phyloP scores from a whole-genome alignment of 306 rosid genomes.

The Aeschynomene evenia region DNA sequence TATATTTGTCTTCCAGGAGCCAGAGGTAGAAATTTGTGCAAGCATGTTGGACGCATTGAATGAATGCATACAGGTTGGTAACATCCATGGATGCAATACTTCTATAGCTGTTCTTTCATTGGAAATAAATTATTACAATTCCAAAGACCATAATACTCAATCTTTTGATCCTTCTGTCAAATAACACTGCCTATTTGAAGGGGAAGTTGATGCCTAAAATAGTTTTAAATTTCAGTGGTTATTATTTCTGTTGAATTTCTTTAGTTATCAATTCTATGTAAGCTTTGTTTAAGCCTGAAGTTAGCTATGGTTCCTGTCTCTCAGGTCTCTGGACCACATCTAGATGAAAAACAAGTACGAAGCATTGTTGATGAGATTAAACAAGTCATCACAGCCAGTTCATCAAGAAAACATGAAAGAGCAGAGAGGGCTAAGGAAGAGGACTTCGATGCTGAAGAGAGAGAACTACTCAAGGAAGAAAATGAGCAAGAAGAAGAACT shows the following conservation, averaged over 20 bases:
- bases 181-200: not conserved
- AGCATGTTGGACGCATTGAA: conserved; percentile 87
- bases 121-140: conserved; percentile 8
- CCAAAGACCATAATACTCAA: not conserved
- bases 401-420: conserved; percentile 86
- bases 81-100: conserved; percentile 5
- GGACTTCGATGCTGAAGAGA: conserved; percentile 96
- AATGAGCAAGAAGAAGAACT: conserved; percentile 98
- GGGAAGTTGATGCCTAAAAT: not conserved
- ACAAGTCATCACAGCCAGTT: conserved; percentile 87
- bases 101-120: not conserved
- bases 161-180: not conserved
- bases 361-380: conserved; percentile 90
- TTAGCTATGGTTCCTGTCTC: conserved; percentile 26
- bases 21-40: conserved; percentile 94
- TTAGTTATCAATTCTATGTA: not conserved
- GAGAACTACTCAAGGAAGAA: conserved; percentile 87
- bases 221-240: conserved; percentile 1
- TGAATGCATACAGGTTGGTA: conserved; percentile 85
- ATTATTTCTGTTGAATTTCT: conserved; percentile 1
- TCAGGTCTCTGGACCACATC: conserved; percentile 74
- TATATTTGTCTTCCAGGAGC: conserved; percentile 63
- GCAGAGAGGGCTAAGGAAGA: conserved; percentile 87
- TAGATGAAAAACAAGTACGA: conserved; percentile 86
- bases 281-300: conserved; percentile 19